Conservation (phyloP, 495 filamentous ascomycete genomes). For the Penicillium parvum region DNA sequence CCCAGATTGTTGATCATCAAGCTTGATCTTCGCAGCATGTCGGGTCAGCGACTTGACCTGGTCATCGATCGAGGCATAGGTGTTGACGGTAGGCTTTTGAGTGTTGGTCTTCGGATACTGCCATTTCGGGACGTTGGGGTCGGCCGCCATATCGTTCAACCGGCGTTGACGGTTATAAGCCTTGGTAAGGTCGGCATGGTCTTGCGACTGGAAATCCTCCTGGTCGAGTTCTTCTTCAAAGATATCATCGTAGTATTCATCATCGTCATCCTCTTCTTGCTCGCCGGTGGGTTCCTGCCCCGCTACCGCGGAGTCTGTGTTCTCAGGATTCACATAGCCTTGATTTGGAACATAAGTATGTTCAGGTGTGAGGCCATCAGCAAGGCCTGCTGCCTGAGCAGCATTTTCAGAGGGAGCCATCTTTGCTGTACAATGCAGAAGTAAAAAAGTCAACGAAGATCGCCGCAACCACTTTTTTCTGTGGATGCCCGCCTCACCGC, state of each 20-base stretch:
- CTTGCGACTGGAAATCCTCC: slow-evolving; percentile 54
- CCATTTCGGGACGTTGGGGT: slow-evolving; percentile 52
- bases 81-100: slow-evolving; percentile 81
- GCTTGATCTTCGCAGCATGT: slow-evolving; percentile 84
- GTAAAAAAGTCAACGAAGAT: slow-evolving; percentile 1
- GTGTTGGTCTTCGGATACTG: slow-evolving; percentile 70
- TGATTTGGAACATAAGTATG: slow-evolving; percentile 53
- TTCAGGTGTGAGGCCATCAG: slow-evolving; percentile 46
- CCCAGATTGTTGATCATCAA: slow-evolving; percentile 62
- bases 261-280: slow-evolving; percentile 39
- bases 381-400: slow-evolving; percentile 25
- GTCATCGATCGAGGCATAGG: slow-evolving; percentile 73
- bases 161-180: slow-evolving; percentile 82
- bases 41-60: slow-evolving; percentile 77
- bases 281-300: slow-evolving; percentile 31
- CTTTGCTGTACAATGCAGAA: slow-evolving; percentile 8
- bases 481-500: slow-evolving; percentile 34
- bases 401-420: slow-evolving; percentile 27
- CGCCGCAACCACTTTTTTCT: slow-evolving; percentile 29
- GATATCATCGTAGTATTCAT: slow-evolving; percentile 56
- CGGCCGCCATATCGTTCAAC: slow-evolving; percentile 53
- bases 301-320: slow-evolving; percentile 30
- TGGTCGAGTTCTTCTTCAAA: slow-evolving; percentile 54
- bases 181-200: slow-evolving; percentile 73
- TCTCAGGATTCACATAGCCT: slow-evolving; percentile 44